Percentiles rank a stretch among this genome's conserved stretches.
phyloP scores from a whole-genome alignment of 768 basidiomycete species.

The Pulveroboletus sp. region DNA sequence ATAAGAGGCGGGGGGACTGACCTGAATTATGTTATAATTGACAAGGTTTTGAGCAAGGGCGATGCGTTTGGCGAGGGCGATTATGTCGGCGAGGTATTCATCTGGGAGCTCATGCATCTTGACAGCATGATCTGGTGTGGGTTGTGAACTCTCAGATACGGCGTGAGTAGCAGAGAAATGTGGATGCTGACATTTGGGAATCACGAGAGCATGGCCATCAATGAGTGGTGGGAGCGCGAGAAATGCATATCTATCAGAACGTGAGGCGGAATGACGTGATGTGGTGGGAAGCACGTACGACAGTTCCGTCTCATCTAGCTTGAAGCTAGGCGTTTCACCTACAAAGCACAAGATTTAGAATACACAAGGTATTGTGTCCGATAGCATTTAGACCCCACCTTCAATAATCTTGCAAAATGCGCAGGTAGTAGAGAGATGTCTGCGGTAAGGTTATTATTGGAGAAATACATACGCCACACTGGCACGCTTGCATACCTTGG shows the following conservation, averaged over 20 bases:
- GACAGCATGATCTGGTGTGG: constrained; percentile 67
- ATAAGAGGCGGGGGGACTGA: constrained; percentile 15
- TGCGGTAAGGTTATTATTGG: too few relatives aligned
- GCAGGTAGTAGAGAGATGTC: too few relatives aligned
- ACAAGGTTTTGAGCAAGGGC: constrained; percentile 63
- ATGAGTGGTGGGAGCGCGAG: constrained; percentile 87
- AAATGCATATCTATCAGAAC: constrained; percentile 69
- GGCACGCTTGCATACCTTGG: too few relatives aligned
- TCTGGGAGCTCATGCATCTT: constrained; percentile 89
- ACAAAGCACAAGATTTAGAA: too few relatives aligned
- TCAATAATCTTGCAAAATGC: too few relatives aligned
- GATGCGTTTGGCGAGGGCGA: constrained; percentile 83
- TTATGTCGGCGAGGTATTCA: constrained; percentile 69
- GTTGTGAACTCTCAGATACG: too few relatives aligned
- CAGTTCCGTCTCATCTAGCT: constrained; percentile 71
- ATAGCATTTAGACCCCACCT: too few relatives aligned
- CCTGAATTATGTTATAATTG: constrained; percentile 86
- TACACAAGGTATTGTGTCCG: too few relatives aligned
- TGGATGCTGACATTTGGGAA: constrained; percentile 79
- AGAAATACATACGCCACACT: too few relatives aligned
- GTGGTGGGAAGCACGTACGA: constrained; percentile 46
- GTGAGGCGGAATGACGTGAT: background rate
- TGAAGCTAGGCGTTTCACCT: constrained; percentile 88
- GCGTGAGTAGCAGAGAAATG: background rate
- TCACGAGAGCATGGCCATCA: constrained; percentile 83